Conservation (phyloP, 768 basidiomycete genomes). For the Lenzites betulinus region DNA sequence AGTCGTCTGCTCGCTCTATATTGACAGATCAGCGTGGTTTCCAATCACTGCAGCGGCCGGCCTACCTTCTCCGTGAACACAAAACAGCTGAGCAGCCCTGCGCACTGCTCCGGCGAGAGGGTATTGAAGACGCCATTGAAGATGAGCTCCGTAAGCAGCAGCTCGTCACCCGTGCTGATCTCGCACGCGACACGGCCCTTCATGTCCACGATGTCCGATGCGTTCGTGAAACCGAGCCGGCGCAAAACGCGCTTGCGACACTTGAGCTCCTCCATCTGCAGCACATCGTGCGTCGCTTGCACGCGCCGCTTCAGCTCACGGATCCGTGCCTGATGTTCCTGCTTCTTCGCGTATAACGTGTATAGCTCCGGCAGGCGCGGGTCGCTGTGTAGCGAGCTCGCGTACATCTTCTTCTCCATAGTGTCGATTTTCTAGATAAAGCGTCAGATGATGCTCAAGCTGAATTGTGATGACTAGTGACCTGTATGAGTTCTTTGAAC, state of each 20-base stretch:
- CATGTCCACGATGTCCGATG: constrained; percentile 93
- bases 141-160: constrained; percentile 93
- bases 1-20: constrained; percentile 79
- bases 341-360: constrained; percentile 77
- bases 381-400: constrained; percentile 78
- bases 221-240: constrained; percentile 85
- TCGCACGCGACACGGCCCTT: constrained; percentile 99
- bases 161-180: constrained; percentile 95
- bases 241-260: constrained; percentile 92
- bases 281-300: constrained; percentile 85
- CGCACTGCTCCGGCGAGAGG: constrained; percentile 87
- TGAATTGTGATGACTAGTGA: constrained; percentile 32
- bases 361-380: constrained; percentile 80
- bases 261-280: constrained; percentile 97
- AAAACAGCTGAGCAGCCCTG: constrained; percentile 94
- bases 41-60: not conserved
- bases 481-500: constrained; percentile 85
- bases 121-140: constrained; percentile 97
- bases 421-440: constrained; percentile 78
- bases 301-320: constrained; percentile 84
- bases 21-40: not conserved
- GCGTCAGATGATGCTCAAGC: not conserved
- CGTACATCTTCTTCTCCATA: constrained; percentile 84
- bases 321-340: constrained; percentile 65
- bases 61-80: constrained; percentile 94